Base-by-base conservation (phyloP, 345 rosid species). In the Camelina hispida region DNA sequence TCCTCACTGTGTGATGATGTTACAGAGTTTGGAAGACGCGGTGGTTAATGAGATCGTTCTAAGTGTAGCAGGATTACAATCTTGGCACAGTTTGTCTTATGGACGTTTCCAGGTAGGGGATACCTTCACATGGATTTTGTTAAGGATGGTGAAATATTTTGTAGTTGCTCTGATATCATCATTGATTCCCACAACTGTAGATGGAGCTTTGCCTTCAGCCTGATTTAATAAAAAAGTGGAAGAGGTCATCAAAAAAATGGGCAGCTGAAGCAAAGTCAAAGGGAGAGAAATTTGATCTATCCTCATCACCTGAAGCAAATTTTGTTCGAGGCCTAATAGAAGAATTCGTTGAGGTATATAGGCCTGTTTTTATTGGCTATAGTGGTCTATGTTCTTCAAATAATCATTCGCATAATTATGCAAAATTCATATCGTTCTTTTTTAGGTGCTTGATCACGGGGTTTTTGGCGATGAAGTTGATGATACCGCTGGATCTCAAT, bases 1-100 rank as follows among this genome's bases (percentile, higher is more conserved):
- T 17, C 14, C 44, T 32, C 8, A 57, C 61, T 66, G 61, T 7
- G 71, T 72, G 43, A 51, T 87, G 53, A 51, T 87, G 53, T 61
- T 51, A 61, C 89, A 95, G 99, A 95, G 99, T 81, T 81, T 95
- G 89, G 99, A 95, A 83, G 99, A 95, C 72, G 96, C 88, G 59
- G 79, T 95, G 77, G 99, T 95, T 57, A 87, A 93, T 50, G 91
- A 88, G 78, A 92, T 84, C 23, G 97, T 86, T 65, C 86, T 95
- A 63, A 85, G 88, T 69, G 77, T 95, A 82, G 97, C 96, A 65
- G 87, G 94, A 80, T 78, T 92, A 60, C 84, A 86, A 37, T 90
- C 92, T 71, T 95, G 97, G 99, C 89, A 87, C 80, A 84, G 97
- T 78, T 87, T 95, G 81, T 92, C 97, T 2, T 90, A 85, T 81